Evolutionary conservation across 176 grass and related monocot species (phyloP), one percentile per base, ranked within the genome.

Genomic region (bread wheat (Triticum aestivum)): DNA sequence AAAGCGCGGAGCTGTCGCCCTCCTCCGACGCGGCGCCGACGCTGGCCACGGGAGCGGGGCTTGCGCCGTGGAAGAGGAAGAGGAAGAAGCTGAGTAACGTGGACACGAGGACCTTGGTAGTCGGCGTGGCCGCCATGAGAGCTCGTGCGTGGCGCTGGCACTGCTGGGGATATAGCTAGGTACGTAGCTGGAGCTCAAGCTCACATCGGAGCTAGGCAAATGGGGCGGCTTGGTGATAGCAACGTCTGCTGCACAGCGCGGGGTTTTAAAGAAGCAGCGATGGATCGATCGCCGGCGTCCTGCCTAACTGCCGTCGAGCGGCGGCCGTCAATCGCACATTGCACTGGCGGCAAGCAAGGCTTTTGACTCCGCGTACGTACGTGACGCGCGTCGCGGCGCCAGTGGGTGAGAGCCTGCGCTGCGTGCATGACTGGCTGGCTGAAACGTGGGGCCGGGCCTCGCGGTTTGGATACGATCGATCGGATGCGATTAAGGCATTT

Each of bases 191-290:
- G 54, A 47, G 73, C 72, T 75, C 65, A 61, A 62, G 61, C 79
- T 90, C 64, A 49, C 81, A 85, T 88, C 3, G 71, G 70, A 71
- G 73, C 44, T 76, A 52, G 34, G 79, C 6, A 61, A 30, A 47
- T 11, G 9, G 11, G 42, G 0, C 21, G 68, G 32, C 18, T 77
- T 24, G 81, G 62, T 77, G 90, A 91, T 73, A 71, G 82, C 86
- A 59, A 88, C 90, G 63, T 88, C 24, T 81, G 86, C 82, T 91
- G 87, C 86, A 91, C 86, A 79, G 78, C 64, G 61, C 71, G 18
- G 32, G 78, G 14, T 85, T 85, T 91, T 59, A 88, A 81, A 81
- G 30, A 32, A 32, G 30, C 30, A 32, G 30, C 30, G 29, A 32
- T 32, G 30, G 30, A 44, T 39, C 14, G 72, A 51, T 51, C 39